Percentiles rank a stretch among this genome's conserved stretches.
Evolutionary conservation across 805 yeast genomes (phyloP).

Genomic region (Ogataea zsoltii): DNA sequence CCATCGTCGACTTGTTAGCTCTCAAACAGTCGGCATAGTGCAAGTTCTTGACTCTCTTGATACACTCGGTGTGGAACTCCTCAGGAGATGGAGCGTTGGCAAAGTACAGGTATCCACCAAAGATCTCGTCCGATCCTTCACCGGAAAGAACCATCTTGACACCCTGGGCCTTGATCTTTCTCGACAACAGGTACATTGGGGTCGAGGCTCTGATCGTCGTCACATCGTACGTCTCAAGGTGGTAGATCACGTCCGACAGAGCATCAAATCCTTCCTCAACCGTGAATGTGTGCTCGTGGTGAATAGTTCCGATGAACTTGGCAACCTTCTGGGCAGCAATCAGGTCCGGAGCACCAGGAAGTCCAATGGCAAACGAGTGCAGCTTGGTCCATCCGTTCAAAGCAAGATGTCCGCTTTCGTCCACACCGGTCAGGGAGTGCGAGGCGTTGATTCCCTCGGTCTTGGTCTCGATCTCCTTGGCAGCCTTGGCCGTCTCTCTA

Average conservation of each 20-base stretch:
- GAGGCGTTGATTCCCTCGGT: constrained; percentile 58
- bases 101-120: constrained; percentile 97
- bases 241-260: constrained; percentile 88
- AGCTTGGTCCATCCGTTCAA: constrained; percentile 73
- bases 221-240: constrained; percentile 96
- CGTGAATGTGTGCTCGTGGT: constrained; percentile 97
- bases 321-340: constrained; percentile 97
- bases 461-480: constrained; percentile 44
- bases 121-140: constrained; percentile 98
- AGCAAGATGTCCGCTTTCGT: constrained; percentile 80
- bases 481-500: constrained; percentile 86
- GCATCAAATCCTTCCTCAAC: constrained; percentile 97
- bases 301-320: constrained; percentile 91
- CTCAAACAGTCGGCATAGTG: constrained; percentile 96
- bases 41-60: constrained; percentile 94
- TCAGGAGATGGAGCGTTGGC: constrained; percentile 92
- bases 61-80: constrained; percentile 96
- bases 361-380: constrained; percentile 96
- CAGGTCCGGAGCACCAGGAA: constrained; percentile 97
- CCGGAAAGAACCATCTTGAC: constrained; percentile 99
- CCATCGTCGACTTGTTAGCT: constrained; percentile 99
- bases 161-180: constrained; percentile 99
- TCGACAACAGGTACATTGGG: constrained; percentile 93
- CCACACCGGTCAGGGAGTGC: constrained; percentile 87
- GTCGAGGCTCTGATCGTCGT: constrained; percentile 99